A percentile compares a stretch with the other conserved stretches of the same genome.
These are phyloP conservation scores for Amaranthus tricolor DNA, from an alignment of 179 eudicot genomes.

Conservation along the genomic window DNA sequence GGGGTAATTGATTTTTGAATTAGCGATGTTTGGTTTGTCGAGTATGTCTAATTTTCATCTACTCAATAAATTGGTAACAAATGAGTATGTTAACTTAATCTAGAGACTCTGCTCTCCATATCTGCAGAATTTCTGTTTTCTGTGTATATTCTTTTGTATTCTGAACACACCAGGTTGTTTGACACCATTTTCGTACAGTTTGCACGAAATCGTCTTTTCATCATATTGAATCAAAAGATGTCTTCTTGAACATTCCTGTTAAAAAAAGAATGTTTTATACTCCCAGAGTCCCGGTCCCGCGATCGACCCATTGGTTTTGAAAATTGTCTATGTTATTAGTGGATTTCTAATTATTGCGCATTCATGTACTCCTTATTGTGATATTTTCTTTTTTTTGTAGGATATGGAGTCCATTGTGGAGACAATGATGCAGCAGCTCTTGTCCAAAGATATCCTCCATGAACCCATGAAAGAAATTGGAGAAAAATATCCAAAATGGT, in stretches of 20 bases:
- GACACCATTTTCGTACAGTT: neutral
- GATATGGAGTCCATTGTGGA: conserved; percentile 94
- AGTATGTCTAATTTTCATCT: neutral
- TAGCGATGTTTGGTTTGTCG: neutral
- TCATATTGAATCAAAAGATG: neutral
- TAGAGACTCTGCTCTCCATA: neutral
- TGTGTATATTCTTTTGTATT: neutral
- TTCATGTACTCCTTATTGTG: conserved; percentile 1
- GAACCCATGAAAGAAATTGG: conserved; percentile 97
- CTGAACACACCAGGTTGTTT: neutral
- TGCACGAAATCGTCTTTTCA: neutral
- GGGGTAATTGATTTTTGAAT: no score
- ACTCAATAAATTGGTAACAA: neutral
- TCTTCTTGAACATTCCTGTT: neutral
- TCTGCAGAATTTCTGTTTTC: neutral
- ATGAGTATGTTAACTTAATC: neutral
- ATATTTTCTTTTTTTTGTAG: conserved; percentile 32
- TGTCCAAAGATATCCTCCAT: conserved; percentile 86
- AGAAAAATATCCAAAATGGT: conserved; percentile 85
- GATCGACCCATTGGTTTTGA: neutral
- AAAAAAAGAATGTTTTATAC: neutral
- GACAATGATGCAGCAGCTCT: conserved; percentile 97
- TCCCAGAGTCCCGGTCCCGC: neutral
- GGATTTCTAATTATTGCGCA: neutral
- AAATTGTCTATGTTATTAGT: no score